Evolutionary conservation across 192 early-diverging fungal species (phyloP), one percentile per base, ranked within the genome.

Genomic region (Paraglomus brasilianum): DNA sequence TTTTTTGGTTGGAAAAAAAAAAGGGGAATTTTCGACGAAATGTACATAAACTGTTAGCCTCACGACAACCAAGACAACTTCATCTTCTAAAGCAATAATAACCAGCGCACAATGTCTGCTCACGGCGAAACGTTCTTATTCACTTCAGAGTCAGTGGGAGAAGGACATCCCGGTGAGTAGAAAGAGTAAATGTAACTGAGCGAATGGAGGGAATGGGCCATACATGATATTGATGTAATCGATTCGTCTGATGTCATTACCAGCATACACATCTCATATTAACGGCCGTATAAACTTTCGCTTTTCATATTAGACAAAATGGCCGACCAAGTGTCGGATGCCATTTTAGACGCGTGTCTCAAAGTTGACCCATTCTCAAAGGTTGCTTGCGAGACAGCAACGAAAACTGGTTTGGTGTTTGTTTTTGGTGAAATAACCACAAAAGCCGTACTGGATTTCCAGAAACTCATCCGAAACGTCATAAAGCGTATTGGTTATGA

Each of bases 341-440:
- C 96, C 72, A 98, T 98, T 77, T 83, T 98, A 70, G 96, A 98
- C 82, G 96, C 95, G 49, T 92, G 91, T 85, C 85, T 99, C 64
- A 88, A 83, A 73, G 88, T 92, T 79, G 97, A 99, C 79, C 89
- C 89, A 60, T 87, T 94, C 80, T 99, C 97, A 83, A 95, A 95
- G 87, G 97, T 99, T 78, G 97, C 97, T 68, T 97, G 95, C 80
- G 97, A 99, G 85, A 99, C 97, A 53, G 97, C 97, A 61, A 89
- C 96, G 84, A 99, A 99, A 90, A 99, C 97, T 73, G 97, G 97
- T 78, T 95, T 99, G 93, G 89, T 99, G 83, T 97, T 99, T 94
- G 97, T 99, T 41, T 93, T 99, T 78, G 97, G 97, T 80, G 97
- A 99, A 85, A 99, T 99, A 86, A 95, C 95, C 75, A 99, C 96